phyloP scores from a whole-genome alignment of 371 early-diverging fungal species.

The Funneliformis caledonium region DNA sequence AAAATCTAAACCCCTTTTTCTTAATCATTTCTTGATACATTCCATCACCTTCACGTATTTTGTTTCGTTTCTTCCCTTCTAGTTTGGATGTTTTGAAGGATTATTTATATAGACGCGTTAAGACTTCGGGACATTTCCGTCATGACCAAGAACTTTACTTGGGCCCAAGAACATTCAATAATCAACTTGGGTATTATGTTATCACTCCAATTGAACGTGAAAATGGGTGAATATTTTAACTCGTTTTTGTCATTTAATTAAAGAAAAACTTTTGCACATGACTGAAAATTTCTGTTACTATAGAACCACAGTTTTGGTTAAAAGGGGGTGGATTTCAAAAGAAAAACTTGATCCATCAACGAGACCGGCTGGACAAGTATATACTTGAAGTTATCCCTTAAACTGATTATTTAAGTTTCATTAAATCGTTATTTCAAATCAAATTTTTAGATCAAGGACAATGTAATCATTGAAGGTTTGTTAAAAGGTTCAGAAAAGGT shows the following conservation, averaged over 20 bases:
- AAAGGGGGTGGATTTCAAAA: constrained; percentile 87
- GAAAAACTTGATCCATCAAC: constrained; percentile 64
- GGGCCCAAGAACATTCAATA: constrained; percentile 79
- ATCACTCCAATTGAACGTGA: constrained; percentile 85
- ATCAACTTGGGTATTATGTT: constrained; percentile 81
- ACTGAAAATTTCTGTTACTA: not conserved
- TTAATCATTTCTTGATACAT: too few species aligned
- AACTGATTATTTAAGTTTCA: constrained; percentile 22
- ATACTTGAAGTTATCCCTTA: constrained; percentile 13
- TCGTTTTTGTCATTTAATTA: not conserved
- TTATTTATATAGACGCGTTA: constrained; percentile 75
- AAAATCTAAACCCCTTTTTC: too few species aligned
- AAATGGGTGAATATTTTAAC: constrained; percentile 55
- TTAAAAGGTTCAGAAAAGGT: constrained; percentile 68
- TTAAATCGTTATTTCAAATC: not conserved
- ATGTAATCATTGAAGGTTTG: constrained; percentile 66
- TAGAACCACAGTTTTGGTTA: constrained; percentile 73
- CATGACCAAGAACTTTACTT: constrained; percentile 79
- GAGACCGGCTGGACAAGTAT: constrained; percentile 63
- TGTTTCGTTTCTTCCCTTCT: not conserved
- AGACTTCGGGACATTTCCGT: constrained; percentile 67
- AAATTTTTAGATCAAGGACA: constrained; percentile 46
- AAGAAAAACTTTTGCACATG: not conserved
- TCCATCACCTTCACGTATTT: too few species aligned
- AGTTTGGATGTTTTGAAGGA: constrained; percentile 62